phyloP scores from a whole-genome alignment of 306 rosid genomes.

The Bauhinia variegata region DNA sequence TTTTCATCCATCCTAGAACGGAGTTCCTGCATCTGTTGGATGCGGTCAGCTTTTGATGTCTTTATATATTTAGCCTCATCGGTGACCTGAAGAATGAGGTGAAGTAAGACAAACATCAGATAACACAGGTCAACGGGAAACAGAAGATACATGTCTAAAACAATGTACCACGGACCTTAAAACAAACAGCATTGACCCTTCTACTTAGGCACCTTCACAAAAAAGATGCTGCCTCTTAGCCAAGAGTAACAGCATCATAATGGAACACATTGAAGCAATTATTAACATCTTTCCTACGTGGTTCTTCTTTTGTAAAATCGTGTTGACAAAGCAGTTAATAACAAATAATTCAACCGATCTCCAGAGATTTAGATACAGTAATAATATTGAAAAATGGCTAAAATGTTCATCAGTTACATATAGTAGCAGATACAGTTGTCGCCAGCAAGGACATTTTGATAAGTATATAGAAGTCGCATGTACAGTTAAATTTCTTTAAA shows the following conservation, averaged over 20 bases:
- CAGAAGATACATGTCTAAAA: slow-evolving; percentile 4
- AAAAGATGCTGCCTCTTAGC: background rate
- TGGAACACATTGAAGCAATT: background rate
- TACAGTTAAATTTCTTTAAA: too few species aligned
- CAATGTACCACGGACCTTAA: background rate
- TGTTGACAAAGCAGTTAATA: too few species aligned
- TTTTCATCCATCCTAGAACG: slow-evolving; percentile 69
- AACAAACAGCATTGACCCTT: slow-evolving; percentile 6
- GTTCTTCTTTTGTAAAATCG: too few species aligned
- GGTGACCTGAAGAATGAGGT: slow-evolving; percentile 60
- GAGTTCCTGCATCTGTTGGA: slow-evolving; percentile 76
- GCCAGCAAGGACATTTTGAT: background rate
- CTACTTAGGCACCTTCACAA: background rate
- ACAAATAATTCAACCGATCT: too few species aligned
- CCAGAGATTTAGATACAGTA: too few species aligned
- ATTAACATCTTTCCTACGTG: background rate
- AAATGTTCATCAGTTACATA: too few species aligned
- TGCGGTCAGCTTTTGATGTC: slow-evolving; percentile 66
- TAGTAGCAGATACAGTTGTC: background rate
- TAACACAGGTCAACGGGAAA: slow-evolving; percentile 20
- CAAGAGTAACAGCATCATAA: background rate
- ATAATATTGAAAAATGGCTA: too few species aligned
- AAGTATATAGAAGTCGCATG: background rate
- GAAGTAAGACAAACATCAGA: slow-evolving; percentile 28
- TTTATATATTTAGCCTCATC: slow-evolving; percentile 81